Evolutionary conservation across 495 filamentous ascomycete species (phyloP), one percentile per base, ranked within the genome.

Genomic region (Elaphomyces granulatus): DNA sequence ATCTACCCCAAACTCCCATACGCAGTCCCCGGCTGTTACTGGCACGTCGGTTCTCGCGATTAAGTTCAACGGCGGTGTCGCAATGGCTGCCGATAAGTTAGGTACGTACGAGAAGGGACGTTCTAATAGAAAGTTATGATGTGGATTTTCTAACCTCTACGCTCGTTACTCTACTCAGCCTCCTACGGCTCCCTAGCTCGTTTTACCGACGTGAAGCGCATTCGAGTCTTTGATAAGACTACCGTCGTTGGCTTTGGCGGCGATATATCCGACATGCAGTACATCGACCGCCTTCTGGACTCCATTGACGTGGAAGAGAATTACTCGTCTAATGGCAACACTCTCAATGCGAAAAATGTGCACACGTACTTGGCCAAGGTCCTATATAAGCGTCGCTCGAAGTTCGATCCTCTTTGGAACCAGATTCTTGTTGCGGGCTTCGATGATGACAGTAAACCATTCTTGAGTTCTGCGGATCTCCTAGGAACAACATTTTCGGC

Each of bases 321-420:
- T 43, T 95, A 98, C 66, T 71, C 71, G 38, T 58, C 63, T 40
- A 59, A 71, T 45, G 52, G 56, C 30, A 71, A 70, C 52, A 60
- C 69, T 40, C 75, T 94, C 45, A 81, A 81, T 60, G 87, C 87
- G n/a, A 78, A 78, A 56, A 92, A 94, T 59, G 75, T 98, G 43
- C 87, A 96, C 72, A 90, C 81, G 52, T 98, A 95, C 62, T 77
- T 98, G 15, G 70, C 79, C 44, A 94, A 94, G 63, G 80, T 95
- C 37, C 71, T 98, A 59, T 98, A 98, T 73, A 78, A 80, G 59
- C 83, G 90, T 15, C 87, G 90, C 43, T 81, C 81, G 45, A 80
- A 94, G 49, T 87, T 98, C 71, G 85, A 98, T 69, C 92, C 92
- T 7, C 74, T 98, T 32, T 98, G 90, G 90, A 98, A 98, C 61